A percentile compares a stretch with the other conserved stretches of the same genome.
Conservation (phyloP, 495 filamentous ascomycete species). For the Friedmanniomyces simplex region DNA sequence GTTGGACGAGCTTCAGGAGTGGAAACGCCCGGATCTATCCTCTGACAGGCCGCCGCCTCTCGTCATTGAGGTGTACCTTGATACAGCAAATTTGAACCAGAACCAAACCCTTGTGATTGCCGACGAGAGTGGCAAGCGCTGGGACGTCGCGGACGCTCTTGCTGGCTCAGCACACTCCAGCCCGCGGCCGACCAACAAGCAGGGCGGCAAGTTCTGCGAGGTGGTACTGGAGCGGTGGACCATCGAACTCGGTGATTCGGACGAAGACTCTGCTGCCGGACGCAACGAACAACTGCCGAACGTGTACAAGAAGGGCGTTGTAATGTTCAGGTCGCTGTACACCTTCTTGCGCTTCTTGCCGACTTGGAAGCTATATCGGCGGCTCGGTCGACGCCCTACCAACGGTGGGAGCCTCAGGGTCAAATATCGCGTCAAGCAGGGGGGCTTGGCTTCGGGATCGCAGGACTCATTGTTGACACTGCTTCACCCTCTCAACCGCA, state of each 20-base stretch:
- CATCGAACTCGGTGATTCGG: slow-evolving; percentile 58
- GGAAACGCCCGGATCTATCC: slow-evolving; percentile 66
- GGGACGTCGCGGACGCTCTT: slow-evolving; percentile 81
- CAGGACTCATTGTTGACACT: slow-evolving; percentile 56
- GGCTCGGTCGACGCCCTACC: slow-evolving; percentile 54
- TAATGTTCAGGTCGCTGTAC: slow-evolving; percentile 89
- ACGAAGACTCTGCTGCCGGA: slow-evolving; percentile 48
- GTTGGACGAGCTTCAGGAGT: slow-evolving; percentile 64
- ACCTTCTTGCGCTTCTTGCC: slow-evolving; percentile 73
- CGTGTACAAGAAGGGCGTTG: slow-evolving; percentile 90
- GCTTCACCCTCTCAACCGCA: slow-evolving; percentile 55
- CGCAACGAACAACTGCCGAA: slow-evolving; percentile 65
- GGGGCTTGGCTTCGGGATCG: slow-evolving; percentile 38
- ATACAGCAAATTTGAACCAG: slow-evolving; percentile 65
- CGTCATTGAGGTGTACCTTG: slow-evolving; percentile 82
- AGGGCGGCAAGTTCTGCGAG: slow-evolving; percentile 44
- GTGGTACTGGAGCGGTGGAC: slow-evolving; percentile 87
- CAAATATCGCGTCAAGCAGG: slow-evolving; percentile 67
- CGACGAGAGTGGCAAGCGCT: slow-evolving; percentile 80
- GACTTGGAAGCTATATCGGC: slow-evolving; percentile 57
- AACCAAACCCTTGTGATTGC: slow-evolving; percentile 80
- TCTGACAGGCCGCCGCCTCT: slow-evolving; percentile 73
- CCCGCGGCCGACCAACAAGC: slow-evolving; percentile 38
- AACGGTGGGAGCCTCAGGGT: slow-evolving; percentile 59
- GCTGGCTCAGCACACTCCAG: slow-evolving; percentile 44